Evolutionary conservation across 2,329 filamentous ascomycete genomes (phyloP).

Genomic region (Paecilomyces formosus): DNA sequence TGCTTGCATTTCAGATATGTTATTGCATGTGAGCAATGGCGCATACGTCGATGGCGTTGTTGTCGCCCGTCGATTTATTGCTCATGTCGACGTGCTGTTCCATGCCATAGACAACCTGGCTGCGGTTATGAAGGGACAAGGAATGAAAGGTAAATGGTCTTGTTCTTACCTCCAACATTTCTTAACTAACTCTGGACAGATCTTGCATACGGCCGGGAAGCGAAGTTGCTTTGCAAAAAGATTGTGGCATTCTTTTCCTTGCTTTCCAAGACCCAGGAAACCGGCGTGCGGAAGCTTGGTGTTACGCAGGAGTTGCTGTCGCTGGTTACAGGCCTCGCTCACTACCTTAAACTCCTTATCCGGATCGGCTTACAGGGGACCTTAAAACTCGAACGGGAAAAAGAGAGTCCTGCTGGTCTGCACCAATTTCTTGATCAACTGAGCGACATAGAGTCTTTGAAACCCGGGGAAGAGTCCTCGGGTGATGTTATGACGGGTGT

Average conservation of each 20-base stretch:
- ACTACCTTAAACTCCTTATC: conserved; percentile 96
- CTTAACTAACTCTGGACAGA: conserved; percentile 42
- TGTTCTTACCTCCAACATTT: background rate
- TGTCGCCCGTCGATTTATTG: conserved; percentile 92
- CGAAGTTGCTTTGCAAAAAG: conserved; percentile 99
- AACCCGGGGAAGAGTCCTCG: conserved; percentile 59
- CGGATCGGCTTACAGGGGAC: conserved; percentile 93
- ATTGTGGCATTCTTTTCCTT: conserved; percentile 97
- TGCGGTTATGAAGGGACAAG: conserved; percentile 57
- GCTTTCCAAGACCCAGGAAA: conserved; percentile 89
- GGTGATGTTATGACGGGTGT: conserved; percentile 60
- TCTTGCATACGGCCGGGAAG: conserved; percentile 85
- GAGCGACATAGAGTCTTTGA: conserved; percentile 69
- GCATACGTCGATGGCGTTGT: conserved; percentile 92
- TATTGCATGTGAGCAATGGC: conserved; percentile 95
- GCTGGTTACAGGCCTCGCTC: conserved; percentile 87
- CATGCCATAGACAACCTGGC: conserved; percentile 81
- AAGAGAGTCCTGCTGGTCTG: conserved; percentile 64
- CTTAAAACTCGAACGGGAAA: conserved; percentile 82
- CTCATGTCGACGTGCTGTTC: conserved; percentile 91
- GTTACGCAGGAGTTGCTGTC: conserved; percentile 98
- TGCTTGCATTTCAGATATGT: conserved; percentile 98
- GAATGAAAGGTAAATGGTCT: conserved; percentile 63
- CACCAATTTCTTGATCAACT: conserved; percentile 79
- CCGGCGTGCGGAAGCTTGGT: conserved; percentile 79